Percentiles rank a stretch among this genome's conserved stretches.
These are phyloP conservation scores for Chamaenerion angustifolium DNA, from an alignment of 345 rosid species.

Conservation along the genomic window DNA sequence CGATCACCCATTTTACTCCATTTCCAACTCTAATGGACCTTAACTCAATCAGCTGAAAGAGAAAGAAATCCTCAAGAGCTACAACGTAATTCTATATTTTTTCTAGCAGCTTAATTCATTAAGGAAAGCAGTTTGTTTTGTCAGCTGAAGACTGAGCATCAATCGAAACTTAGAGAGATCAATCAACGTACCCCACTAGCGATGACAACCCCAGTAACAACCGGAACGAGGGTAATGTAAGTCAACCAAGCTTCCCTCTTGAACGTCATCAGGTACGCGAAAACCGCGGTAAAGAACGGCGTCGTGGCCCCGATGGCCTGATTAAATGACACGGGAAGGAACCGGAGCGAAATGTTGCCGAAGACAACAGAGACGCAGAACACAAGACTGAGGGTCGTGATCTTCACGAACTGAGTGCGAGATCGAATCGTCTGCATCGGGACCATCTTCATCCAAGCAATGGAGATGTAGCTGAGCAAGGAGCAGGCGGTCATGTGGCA, in stretches of 20 bases:
- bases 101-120: too few relatives aligned
- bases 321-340: slow-evolving; percentile 75
- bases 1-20: too few relatives aligned
- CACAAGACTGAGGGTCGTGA: slow-evolving; percentile 71
- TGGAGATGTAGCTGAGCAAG: slow-evolving; percentile 74
- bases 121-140: too few relatives aligned
- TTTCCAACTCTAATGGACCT: too few relatives aligned
- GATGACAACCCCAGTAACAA: slow-evolving; percentile 83
- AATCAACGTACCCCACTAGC: slow-evolving; percentile 73
- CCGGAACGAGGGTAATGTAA: slow-evolving; percentile 76
- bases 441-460: slow-evolving; percentile 93
- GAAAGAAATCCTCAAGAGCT: too few relatives aligned
- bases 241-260: slow-evolving; percentile 96
- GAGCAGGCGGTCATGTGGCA: slow-evolving; percentile 99
- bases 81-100: too few relatives aligned
- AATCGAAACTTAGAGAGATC: too few relatives aligned
- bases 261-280: slow-evolving; percentile 77
- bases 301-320: slow-evolving; percentile 98
- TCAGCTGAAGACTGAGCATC: background rate
- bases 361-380: slow-evolving; percentile 95
- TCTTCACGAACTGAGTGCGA: slow-evolving; percentile 73
- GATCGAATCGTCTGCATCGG: slow-evolving; percentile 96
- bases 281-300: slow-evolving; percentile 93
- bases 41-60: too few relatives aligned
- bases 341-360: slow-evolving; percentile 75